These are phyloP conservation scores for Melanopsichium pennsylvanicum DNA, from an alignment of 1,284 basidiomycete species.

Conservation along the genomic window DNA sequence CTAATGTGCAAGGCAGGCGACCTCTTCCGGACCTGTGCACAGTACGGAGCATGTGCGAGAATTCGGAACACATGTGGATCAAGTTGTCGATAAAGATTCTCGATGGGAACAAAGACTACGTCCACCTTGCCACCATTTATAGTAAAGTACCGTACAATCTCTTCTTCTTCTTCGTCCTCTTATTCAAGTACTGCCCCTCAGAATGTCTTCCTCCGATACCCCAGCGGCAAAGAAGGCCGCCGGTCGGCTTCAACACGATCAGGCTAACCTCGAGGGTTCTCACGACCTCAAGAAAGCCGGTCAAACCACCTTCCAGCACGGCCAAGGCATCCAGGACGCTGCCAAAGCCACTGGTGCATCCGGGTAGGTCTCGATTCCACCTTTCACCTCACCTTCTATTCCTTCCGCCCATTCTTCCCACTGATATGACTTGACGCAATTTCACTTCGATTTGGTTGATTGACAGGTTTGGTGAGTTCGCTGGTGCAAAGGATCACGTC, in stretches of 20 bases:
- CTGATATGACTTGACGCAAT: neutral
- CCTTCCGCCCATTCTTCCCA: no score
- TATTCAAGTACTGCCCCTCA: neutral
- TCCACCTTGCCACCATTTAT: no score
- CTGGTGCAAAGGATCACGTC: conserved; percentile 36
- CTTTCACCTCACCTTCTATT: no score
- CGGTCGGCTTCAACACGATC: conserved; percentile 33
- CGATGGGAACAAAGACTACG: no score
- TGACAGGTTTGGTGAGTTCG: conserved; percentile 14
- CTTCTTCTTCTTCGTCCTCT: no score
- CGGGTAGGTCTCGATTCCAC: conserved; percentile 30
- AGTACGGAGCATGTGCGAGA: no score
- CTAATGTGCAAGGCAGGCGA: no score
- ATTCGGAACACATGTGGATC: no score
- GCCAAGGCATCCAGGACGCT: conserved; percentile 24
- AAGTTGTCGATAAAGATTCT: no score
- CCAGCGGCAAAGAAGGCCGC: conserved; percentile 38
- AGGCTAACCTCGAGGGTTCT: conserved; percentile 10
- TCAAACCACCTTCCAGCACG: conserved; percentile 25
- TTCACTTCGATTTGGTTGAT: neutral
- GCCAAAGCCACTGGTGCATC: conserved; percentile 20
- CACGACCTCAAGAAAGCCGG: conserved; percentile 20
- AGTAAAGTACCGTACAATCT: no score
- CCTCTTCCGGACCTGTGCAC: no score
- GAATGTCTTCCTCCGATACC: conserved; percentile 37